Evolutionary conservation across 2,329 filamentous ascomycete species (phyloP), one percentile per base, ranked within the genome.

Genomic region (Claviceps pusilla): DNA sequence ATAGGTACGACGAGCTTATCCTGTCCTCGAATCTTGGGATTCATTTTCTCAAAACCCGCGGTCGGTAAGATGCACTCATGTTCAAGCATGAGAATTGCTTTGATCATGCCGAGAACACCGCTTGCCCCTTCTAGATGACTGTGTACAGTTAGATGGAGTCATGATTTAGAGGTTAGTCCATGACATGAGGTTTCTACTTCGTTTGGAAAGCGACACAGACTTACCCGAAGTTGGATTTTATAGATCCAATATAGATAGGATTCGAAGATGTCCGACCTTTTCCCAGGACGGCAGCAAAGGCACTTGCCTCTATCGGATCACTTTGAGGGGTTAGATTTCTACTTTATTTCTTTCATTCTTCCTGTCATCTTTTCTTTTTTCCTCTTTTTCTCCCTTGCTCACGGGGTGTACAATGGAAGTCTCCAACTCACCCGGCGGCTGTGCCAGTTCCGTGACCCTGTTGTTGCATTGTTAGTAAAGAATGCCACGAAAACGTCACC

Each of bases 301-400:
- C 60, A 7, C 61, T 58, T 1, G 62, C 59, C 51, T 66, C 64
- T 11, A 70, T 60, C 2, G 68, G 66, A 60, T 78, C 68, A 51
- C 71, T 67, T 42, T 7, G 12, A 3, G 1, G 10, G 10, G 39
- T 51, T 43, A 51, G 48, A 19, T 11, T 29, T 14, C 35, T 41
- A 9, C 10, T 2, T n/a, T 16, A 5, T 16, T 50, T 29, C 19
- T 50, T 31, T 42, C 1, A 3, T 28, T 24, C 33, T 50, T 14
- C 16, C 3, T 28, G 9, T 10, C 3, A 24, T 12, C 10, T 31
- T 16, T 9, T n/a, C 10, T n/a, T 28, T 28, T 5, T 42, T 42
- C 24, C 41, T 33, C 28, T 24, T 7, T 24, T 9, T 48, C 11
- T 16, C 3, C 6, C 5, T 5, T 33, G 7, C n/a, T 48, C 0